Evolutionary conservation across 129 eudicot species (phyloP), one percentile per base, ranked within the genome.

Genomic region (Flaveria linearis): DNA sequence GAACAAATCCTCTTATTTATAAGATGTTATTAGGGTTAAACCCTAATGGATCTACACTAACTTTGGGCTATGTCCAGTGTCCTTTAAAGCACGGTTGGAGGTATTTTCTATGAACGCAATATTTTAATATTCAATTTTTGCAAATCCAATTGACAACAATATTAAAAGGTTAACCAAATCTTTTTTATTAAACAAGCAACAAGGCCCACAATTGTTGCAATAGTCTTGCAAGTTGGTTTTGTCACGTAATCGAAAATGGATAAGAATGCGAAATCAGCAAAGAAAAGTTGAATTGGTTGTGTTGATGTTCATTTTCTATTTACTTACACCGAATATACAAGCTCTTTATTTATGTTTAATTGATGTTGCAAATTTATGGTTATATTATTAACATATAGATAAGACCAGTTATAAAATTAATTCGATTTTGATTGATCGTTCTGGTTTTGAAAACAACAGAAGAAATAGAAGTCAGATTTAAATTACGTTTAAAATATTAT

Each of bases 191-290:
- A 72, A 33, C 13, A 20, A 17, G 63, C 20, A 3, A n/a, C 26
- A 41, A 18, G 68, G 26, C 26, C 39, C 22, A 46, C 62, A 53
- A 16, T 25, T 33, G 30, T 18, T 55, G 43, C 51, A 17, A 72
- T 23, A n/a, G 5, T 56, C 3, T 36, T 67, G 60, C 28, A 26
- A 74, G 70, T 60, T 74, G 66, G 78, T 11, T 45, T 58, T 60
- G 70, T 22, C 43, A 20, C 25, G 78, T 25, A 16, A 62, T 20
- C 12, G 57, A 23, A 73, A 74, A 30, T 25, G 70, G 78, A 74
- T 74, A 74, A 74, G 78, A 74, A 60, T 45, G 58, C 9, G 49
- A 74, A 57, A 60, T 74, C 77, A 73, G 67, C 68, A 56, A 36
- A 5, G 13, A 26, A 42, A 28, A 71, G 47, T 71, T 26, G 2